Evolutionary conservation across 768 basidiomycete species (phyloP).

Genomic region (Tubosaeta sp.): DNA sequence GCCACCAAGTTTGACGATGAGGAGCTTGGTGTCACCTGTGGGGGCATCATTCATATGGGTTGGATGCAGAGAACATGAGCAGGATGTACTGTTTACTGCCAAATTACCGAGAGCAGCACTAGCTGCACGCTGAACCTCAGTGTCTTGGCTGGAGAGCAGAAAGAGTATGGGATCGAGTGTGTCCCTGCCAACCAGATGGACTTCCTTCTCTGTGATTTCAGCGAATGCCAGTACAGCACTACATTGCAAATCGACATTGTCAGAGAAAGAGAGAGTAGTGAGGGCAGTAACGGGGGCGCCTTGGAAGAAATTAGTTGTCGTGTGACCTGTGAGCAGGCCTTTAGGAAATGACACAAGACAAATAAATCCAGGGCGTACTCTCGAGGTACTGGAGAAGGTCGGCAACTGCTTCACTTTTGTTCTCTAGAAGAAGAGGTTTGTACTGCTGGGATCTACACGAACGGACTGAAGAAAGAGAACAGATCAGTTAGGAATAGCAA

Average conservation of each 20-base stretch:
- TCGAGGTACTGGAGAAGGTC: slow-evolving; percentile 97
- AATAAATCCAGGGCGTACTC: slow-evolving; percentile 52
- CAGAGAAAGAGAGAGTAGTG: slow-evolving; percentile 96
- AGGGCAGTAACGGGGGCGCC: slow-evolving; percentile 90
- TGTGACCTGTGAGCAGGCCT: slow-evolving; percentile 55
- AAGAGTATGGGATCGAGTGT: slow-evolving; percentile 98
- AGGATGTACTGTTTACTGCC: slow-evolving; percentile 88
- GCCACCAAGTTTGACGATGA: slow-evolving; percentile 96
- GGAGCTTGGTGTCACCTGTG: slow-evolving; percentile 95
- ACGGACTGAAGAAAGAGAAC: slow-evolving; percentile 48
- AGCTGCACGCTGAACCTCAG: slow-evolving; percentile 97
- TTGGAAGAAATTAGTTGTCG: slow-evolving; percentile 97
- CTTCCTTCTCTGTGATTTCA: slow-evolving; percentile 99
- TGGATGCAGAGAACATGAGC: slow-evolving; percentile 14
- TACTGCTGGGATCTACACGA: slow-evolving; percentile 83
- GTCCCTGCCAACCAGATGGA: slow-evolving; percentile 92
- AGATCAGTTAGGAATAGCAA: slow-evolving; percentile 9
- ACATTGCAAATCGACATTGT: slow-evolving; percentile 98
- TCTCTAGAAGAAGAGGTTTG: slow-evolving; percentile 82
- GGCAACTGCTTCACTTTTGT: slow-evolving; percentile 96
- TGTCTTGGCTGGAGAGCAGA: slow-evolving; percentile 94
- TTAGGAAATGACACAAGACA: not conserved
- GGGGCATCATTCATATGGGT: slow-evolving; percentile 7
- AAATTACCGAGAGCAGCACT: slow-evolving; percentile 96
- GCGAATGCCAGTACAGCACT: slow-evolving; percentile 98